Evolutionary conservation across 2,329 filamentous ascomycete species (phyloP).

Genomic region (Clonostachys byssicola): DNA sequence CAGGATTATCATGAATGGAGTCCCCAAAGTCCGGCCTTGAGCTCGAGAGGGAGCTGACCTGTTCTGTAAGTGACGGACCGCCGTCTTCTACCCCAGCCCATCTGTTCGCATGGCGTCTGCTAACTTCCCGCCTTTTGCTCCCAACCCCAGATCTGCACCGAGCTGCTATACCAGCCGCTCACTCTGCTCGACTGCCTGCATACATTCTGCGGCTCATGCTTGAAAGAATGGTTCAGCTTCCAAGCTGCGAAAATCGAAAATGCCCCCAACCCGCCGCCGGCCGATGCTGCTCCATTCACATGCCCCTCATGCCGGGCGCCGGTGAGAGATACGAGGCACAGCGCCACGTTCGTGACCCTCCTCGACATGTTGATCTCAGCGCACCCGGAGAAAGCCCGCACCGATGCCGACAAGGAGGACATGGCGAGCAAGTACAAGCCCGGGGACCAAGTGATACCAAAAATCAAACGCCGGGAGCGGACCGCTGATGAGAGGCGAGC

Average conservation of each 20-base stretch:
- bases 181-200: slow-evolving; percentile 91
- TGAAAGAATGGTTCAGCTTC: slow-evolving; percentile 93
- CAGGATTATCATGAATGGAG: slow-evolving; percentile 38
- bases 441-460: slow-evolving; percentile 76
- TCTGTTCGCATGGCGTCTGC: background rate
- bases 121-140: slow-evolving; percentile 1
- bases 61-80: slow-evolving; percentile 63
- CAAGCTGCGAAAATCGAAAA: slow-evolving; percentile 60
- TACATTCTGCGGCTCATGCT: slow-evolving; percentile 91
- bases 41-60: slow-evolving; percentile 90
- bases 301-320: slow-evolving; percentile 88
- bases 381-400: slow-evolving; percentile 71
- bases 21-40: slow-evolving; percentile 53
- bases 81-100: slow-evolving; percentile 1
- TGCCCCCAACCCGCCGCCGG: slow-evolving; percentile 41
- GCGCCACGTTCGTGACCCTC: slow-evolving; percentile 85
- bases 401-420: slow-evolving; percentile 69
- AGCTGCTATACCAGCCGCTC: slow-evolving; percentile 85
- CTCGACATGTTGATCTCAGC: slow-evolving; percentile 82
- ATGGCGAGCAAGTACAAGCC: slow-evolving; percentile 73
- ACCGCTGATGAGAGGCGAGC: slow-evolving; percentile 47
- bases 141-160: slow-evolving; percentile 81
- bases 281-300: slow-evolving; percentile 60
- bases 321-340: slow-evolving; percentile 83
- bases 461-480: slow-evolving; percentile 44